Percentiles rank a stretch among this genome's conserved stretches.
phyloP scores from a whole-genome alignment of 768 basidiomycete genomes.

The Tulasnella calospora region DNA sequence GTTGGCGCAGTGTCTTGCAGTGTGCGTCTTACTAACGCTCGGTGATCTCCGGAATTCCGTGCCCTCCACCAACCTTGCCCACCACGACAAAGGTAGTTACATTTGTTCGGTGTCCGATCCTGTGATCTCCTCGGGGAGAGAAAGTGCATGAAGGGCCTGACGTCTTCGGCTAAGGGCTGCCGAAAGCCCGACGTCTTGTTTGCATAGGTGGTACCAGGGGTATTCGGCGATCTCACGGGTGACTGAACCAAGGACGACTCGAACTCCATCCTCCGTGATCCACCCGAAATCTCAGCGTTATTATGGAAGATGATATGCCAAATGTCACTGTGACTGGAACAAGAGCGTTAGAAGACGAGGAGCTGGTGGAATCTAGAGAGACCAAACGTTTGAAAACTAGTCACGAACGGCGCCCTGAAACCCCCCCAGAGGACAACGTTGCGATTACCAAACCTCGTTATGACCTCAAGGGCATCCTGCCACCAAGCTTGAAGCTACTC shows the following conservation, averaged over 20 bases:
- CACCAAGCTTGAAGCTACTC: constrained; percentile 49
- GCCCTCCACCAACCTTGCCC: too few species aligned
- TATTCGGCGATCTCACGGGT: not conserved
- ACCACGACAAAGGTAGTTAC: too few species aligned
- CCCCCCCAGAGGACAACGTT: not conserved
- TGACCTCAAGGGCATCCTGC: constrained; percentile 42
- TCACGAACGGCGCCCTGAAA: not conserved
- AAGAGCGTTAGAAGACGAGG: not conserved
- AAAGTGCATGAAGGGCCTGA: too few species aligned
- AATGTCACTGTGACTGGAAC: not conserved
- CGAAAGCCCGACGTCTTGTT: too few species aligned
- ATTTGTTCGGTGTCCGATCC: too few species aligned
- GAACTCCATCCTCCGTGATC: too few species aligned
- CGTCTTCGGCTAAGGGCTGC: too few species aligned
- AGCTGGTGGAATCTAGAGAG: not conserved
- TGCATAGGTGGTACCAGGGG: not conserved
- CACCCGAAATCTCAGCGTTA: not conserved
- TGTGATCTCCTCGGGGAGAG: too few species aligned
- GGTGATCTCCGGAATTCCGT: too few species aligned
- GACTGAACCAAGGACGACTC: not conserved
- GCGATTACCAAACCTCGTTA: constrained; percentile 21
- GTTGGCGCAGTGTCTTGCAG: too few species aligned
- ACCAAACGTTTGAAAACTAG: not conserved
- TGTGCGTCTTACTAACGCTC: too few species aligned
- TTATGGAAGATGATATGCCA: not conserved